Base-by-base conservation (phyloP, 176 grass and related monocot genomes). In the Oryza meridionalis region DNA sequence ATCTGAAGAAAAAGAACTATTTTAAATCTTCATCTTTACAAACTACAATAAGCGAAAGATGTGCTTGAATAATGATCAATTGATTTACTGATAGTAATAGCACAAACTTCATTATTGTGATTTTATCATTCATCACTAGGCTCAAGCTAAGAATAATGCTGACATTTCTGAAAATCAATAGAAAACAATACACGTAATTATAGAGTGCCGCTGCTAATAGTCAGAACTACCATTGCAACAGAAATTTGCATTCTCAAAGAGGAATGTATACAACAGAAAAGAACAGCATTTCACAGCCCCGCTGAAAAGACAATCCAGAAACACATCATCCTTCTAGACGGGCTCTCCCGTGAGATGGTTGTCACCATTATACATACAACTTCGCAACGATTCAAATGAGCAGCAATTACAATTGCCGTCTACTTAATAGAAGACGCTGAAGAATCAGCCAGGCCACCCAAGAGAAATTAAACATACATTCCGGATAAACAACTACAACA, bases 1-100 rank as follows among this genome's bases (percentile, higher is more conserved):
- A 94, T 88, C 93, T 94, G 33, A 73, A 19, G 3, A 72, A 19
- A 19, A 53, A n/a, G 21, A 19, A 22, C 6, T 8, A 65, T 37
- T 51, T 81, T 7, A 67, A 67, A 26, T 42, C 5, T 15, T 12
- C 14, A 16, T 42, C 5, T 15, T 12, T 9, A 16, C 21, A 55
- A 72, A 38, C 14, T 74, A 2, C 13, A 11, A 3, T 0, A 43
- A 14, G 15, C 11, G 13, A 32, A 66, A 31, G 2, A 22, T 11
- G 3, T 43, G 0, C 2, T 4, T 1, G 6, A 31, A 32, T 11
- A 47, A 46, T 9, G 0, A 65, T 15, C 21, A 72, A 66, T 21
- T 6, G 5, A 17, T 62, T 5, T 1, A 15, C 1, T 6, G 7
- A 6, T 55, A 55, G 51, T 7, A 1, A 5, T 21, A 61, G 19